Conservation (phyloP, 2,329 filamentous ascomycete species). For the Fusarium lateritium region DNA sequence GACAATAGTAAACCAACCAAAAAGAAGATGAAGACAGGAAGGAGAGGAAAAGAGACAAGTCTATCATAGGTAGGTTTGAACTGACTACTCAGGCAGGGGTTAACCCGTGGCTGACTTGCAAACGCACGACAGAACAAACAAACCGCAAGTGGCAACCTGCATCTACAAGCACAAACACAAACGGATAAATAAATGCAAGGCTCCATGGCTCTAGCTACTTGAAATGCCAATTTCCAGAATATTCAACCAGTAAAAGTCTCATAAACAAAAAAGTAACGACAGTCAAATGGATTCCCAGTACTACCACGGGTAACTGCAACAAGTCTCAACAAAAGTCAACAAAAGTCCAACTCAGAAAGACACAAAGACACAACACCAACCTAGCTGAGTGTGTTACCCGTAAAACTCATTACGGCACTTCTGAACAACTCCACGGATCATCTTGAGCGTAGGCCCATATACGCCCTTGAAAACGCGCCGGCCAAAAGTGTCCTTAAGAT, state of each 20-base stretch:
- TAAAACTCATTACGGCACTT: not conserved
- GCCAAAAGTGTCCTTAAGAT: constrained; percentile 7
- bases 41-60: not conserved
- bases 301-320: too few relatives aligned
- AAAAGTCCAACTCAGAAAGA: not conserved
- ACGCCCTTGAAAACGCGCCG: constrained; percentile 4
- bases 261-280: not conserved
- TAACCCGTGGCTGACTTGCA: not conserved
- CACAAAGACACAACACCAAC: not conserved
- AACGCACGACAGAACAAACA: not conserved
- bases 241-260: too few relatives aligned
- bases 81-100: not conserved
- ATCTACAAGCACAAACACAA: not conserved
- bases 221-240: not conserved
- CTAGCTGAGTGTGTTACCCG: too few relatives aligned
- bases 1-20: not conserved
- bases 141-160: not conserved
- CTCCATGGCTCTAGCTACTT: not conserved
- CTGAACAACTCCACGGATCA: constrained; percentile 6
- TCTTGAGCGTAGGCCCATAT: not conserved
- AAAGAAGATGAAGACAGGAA: not conserved
- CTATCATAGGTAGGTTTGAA: not conserved
- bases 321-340: too few relatives aligned
- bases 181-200: not conserved
- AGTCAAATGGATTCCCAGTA: not conserved